Conservation (phyloP, 164 flowering plant genomes). For the Magnolia kwangsiensis region DNA sequence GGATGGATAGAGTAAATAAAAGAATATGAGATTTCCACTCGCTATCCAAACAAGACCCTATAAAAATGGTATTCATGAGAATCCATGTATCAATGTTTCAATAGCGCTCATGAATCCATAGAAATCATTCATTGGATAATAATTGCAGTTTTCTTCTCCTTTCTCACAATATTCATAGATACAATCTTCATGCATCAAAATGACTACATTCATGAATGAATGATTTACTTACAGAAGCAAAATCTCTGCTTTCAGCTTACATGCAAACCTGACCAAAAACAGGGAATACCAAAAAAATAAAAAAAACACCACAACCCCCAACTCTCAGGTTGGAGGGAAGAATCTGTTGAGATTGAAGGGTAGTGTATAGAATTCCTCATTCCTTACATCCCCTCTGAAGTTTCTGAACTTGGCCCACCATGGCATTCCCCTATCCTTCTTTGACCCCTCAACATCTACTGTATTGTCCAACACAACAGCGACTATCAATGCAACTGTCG, state of each 20-base stretch:
- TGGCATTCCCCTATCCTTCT: conserved; percentile 26
- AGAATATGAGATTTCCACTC: too few species aligned
- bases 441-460: conserved; percentile 11
- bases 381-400: conserved; percentile 21
- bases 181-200: neutral
- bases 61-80: too few species aligned
- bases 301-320: neutral
- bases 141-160: too few species aligned
- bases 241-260: neutral
- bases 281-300: neutral
- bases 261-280: neutral
- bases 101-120: too few species aligned
- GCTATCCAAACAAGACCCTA: too few species aligned
- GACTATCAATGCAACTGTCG: conserved; percentile 19
- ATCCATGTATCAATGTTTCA: too few species aligned
- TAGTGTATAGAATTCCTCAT: conserved; percentile 23
- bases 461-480: conserved; percentile 22
- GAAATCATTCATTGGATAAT: too few species aligned
- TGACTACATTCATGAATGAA: neutral
- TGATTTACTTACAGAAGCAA: neutral
- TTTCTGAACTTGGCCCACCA: conserved; percentile 28
- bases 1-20: too few species aligned
- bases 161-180: too few species aligned
- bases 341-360: conserved; percentile 24
- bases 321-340: conserved; percentile 18